These are phyloP conservation scores for Capillidium heterosporum DNA, from an alignment of 371 early-diverging fungal species.

Conservation along the genomic window DNA sequence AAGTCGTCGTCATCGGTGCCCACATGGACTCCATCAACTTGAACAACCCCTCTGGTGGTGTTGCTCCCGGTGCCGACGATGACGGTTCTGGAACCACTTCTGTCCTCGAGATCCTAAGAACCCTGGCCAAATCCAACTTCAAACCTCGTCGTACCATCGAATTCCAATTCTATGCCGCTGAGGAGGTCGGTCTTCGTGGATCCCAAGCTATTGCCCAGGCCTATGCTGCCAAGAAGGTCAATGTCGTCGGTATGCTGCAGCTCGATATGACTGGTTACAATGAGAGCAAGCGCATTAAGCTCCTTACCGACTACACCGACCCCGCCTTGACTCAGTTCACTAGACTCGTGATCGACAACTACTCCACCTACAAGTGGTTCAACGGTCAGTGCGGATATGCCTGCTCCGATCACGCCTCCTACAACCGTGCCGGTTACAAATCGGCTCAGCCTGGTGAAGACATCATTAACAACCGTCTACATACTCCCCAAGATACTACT, in stretches of 20 bases:
- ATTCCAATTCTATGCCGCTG: conserved; percentile 90
- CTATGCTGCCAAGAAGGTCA: conserved; percentile 32
- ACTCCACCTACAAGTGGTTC: not conserved
- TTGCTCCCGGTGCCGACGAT: conserved; percentile 71
- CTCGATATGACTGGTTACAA: conserved; percentile 68
- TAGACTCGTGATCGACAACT: conserved; percentile 20
- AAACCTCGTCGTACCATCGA: conserved; percentile 75
- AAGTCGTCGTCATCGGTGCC: conserved; percentile 65
- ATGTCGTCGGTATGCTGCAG: conserved; percentile 60
- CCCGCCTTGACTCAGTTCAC: conserved; percentile 41
- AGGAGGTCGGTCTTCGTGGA: conserved; percentile 76
- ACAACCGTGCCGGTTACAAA: conserved; percentile 62
- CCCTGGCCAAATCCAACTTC: conserved; percentile 44
- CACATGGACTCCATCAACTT: conserved; percentile 82
- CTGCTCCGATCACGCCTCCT: conserved; percentile 76
- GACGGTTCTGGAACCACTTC: conserved; percentile 81
- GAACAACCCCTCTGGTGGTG: conserved; percentile 61
- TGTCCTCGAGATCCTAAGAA: conserved; percentile 70
- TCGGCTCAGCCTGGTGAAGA: conserved; percentile 71
- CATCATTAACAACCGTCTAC: conserved; percentile 29
- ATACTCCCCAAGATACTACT: conserved; percentile 46
- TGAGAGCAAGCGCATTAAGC: conserved; percentile 43
- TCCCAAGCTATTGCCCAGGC: conserved; percentile 60
- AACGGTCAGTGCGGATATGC: conserved; percentile 44
- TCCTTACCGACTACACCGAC: conserved; percentile 66